These are phyloP conservation scores for Exserohilum rostratum DNA, from an alignment of 2,329 filamentous ascomycete species.

Conservation along the genomic window DNA sequence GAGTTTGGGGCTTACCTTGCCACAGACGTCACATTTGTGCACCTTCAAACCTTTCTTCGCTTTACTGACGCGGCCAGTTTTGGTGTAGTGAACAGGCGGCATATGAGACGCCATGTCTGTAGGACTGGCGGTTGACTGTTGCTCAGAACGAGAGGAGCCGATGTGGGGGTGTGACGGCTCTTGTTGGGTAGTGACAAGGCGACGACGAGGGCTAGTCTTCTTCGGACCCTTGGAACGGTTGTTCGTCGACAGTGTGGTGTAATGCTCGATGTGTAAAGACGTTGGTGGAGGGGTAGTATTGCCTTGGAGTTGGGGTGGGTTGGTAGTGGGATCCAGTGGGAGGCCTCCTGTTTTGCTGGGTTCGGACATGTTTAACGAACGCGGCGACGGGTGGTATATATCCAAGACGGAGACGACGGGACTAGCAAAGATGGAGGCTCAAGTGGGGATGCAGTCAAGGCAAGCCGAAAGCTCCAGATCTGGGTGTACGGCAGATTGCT, in stretches of 20 bases:
- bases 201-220: constrained; percentile 34
- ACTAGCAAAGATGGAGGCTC: constrained; percentile 41
- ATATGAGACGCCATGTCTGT: constrained; percentile 36
- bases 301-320: constrained; percentile 31
- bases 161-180: constrained; percentile 30
- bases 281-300: constrained; percentile 20
- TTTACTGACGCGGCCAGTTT: constrained; percentile 55
- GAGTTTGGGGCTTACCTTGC: constrained; percentile 49
- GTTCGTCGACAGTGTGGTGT: constrained; percentile 35
- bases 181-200: constrained; percentile 32
- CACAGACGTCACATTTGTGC: constrained; percentile 54
- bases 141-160: constrained; percentile 38
- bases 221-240: constrained; percentile 31
- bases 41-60: constrained; percentile 56
- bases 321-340: constrained; percentile 34
- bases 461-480: constrained; percentile 40
- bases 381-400: constrained; percentile 43
- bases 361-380: constrained; percentile 41
- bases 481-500: constrained; percentile 40
- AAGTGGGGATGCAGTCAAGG: constrained; percentile 37
- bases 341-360: constrained; percentile 41
- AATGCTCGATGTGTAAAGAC: constrained; percentile 25
- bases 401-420: constrained; percentile 29
- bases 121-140: constrained; percentile 41
- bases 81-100: constrained; percentile 49